Evolutionary conservation across 2,329 filamentous ascomycete species (phyloP), one percentile per base, ranked within the genome.

Genomic region (Colletotrichum sublineola): DNA sequence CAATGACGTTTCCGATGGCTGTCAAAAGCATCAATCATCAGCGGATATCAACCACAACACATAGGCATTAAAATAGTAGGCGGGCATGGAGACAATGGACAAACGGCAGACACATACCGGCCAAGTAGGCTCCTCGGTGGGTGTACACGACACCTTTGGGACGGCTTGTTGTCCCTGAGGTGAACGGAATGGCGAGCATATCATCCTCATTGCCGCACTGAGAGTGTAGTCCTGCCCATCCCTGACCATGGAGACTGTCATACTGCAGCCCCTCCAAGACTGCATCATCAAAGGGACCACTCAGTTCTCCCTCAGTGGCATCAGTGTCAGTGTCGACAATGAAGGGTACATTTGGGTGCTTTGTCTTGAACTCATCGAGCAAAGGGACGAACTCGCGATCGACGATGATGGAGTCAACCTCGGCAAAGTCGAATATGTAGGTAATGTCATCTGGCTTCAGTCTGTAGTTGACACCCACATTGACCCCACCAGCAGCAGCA

Each of bases 81-180:
- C 40, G 46, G 9, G n/a, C 20, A 48, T 15, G 46, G n/a, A 12
- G 20, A 12, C 14, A 31, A 18, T 11, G 8, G n/a, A 18, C 20
- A n/a, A 38, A 15, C 33, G 12, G 4, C 24, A n/a, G 36, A 29
- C 33, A 42, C 61, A 15, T 63, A 63, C 61, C 46, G 9, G 50
- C 62, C 36, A 64, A 38, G 48, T 64, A 99, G 9, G 90, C 91
- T 5, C 95, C 93, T 58, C 96, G 89, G 81, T 98, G 94, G 1
- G 94, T 98, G 79, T 93, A 98, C 67, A 97, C 91, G 3, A 98
- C 96, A 6, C 96, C 96, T 81, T 99, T 98, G 31, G 96, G 96
- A 40, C 89, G 87, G 0, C 95, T 95, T 0, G 96, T 98, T 1
- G 96, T 98, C 5, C 96, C 96, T 38, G 93, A 96, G 0, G 96